Evolutionary conservation across 2,329 filamentous ascomycete species (phyloP), one percentile per base, ranked within the genome.

Genomic region (Incumbomyces delicatus): DNA sequence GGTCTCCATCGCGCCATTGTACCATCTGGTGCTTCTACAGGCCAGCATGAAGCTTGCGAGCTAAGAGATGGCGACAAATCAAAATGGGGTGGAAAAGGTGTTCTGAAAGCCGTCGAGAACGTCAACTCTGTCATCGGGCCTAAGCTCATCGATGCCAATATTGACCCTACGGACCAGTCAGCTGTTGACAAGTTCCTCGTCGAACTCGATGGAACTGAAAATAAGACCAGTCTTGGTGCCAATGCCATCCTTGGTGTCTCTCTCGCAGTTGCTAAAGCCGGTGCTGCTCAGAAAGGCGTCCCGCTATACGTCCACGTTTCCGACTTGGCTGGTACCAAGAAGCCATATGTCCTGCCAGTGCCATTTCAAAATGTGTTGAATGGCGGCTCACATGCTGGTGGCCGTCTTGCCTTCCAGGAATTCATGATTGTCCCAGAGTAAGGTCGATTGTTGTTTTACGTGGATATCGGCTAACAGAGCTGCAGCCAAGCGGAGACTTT

Each of bases 1-100:
- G 90, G 90, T 65, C 83, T 96, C 55, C 89, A 95, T 81, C 88
- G 90, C 66, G 89, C 90, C 68, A 95, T 95, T 67, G 90, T 96
- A 55, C 90, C 90, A 63, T 95, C 89, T 58, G 90, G 90, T 69
- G 90, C 90, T 63, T 95, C 90, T 61, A 95, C 89, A 63, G 88
- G 87, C 63, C 83, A 89, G 71, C 86, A 94, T 71, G 87, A 94
- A 75, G 87, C 87, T 66, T 83, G 83, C 68, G 87, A 94, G 75
- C 85, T 94, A 68, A 86, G 87, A 68, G 87, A 94, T 66, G 85
- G 84, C 63, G 87, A 94, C 74, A 88, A 89, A 77, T 66, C 75
- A 68, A 84, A 87, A 71, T 92, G 86, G 86, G 77, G 67, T 61
- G 86, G 86, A 72, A 92, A 92, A 77, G 86, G 86, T 67, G 87